Conservation (phyloP, 345 rosid genomes). For the Psidium guajava region DNA sequence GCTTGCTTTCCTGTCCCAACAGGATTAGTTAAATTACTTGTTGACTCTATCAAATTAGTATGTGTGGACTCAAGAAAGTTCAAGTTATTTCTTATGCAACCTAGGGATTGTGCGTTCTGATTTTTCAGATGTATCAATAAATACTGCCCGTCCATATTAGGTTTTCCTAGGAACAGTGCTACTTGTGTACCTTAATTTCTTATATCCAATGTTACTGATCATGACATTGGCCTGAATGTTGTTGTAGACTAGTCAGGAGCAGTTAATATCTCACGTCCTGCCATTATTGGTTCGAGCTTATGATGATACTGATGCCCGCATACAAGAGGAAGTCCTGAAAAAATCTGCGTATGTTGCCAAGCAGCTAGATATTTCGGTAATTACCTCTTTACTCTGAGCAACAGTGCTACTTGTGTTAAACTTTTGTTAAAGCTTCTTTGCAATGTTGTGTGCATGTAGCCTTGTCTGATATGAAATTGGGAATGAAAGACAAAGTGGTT, state of each 20-base stretch:
- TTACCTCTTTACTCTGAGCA: conserved; percentile 1
- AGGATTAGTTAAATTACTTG: neutral
- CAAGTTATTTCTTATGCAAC: neutral
- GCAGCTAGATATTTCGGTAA: conserved; percentile 87
- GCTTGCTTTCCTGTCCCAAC: neutral
- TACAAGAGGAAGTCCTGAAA: conserved; percentile 87
- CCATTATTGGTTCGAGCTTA: conserved; percentile 90
- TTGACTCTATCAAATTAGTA: neutral
- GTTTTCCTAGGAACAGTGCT: neutral
- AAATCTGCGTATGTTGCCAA: conserved; percentile 58
- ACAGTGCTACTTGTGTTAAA: neutral
- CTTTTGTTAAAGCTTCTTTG: neutral
- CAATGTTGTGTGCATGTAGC: neutral
- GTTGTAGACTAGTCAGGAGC: conserved; percentile 65
- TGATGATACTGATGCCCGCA: conserved; percentile 90
- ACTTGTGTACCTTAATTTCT: neutral
- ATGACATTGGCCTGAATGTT: conserved; percentile 1
- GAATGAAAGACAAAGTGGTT: neutral
- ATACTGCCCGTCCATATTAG: neutral
- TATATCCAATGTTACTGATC: neutral
- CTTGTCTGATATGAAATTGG: neutral
- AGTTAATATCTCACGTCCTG: conserved; percentile 52
- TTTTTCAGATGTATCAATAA: neutral
- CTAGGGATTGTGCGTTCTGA: neutral
- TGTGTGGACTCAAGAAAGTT: neutral